Evolutionary conservation across 2,329 filamentous ascomycete genomes (phyloP).

Genomic region (Tympanopsis confertula): DNA sequence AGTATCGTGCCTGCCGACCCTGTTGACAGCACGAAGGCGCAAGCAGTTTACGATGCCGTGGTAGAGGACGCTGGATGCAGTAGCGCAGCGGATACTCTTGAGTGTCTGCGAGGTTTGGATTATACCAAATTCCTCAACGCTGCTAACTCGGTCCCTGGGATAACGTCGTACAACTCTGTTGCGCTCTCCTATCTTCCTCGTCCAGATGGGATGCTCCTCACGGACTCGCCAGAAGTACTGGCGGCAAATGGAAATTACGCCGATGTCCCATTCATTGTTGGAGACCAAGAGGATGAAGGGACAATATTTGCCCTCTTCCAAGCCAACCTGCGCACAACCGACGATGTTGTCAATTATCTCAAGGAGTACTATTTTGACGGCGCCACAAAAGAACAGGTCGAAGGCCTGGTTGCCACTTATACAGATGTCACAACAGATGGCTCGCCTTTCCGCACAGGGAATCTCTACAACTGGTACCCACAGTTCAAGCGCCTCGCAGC

Average conservation of each 20-base stretch:
- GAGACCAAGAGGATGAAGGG: slow-evolving; percentile 71
- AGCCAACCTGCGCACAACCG: slow-evolving; percentile 50
- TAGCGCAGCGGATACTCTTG: slow-evolving; percentile 40
- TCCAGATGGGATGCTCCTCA: slow-evolving; percentile 54
- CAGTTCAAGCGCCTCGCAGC: slow-evolving; percentile 69
- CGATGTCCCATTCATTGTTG: slow-evolving; percentile 52
- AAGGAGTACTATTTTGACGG: slow-evolving; percentile 43
- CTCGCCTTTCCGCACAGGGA: slow-evolving; percentile 59
- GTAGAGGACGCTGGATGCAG: slow-evolving; percentile 51
- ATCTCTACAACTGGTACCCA: slow-evolving; percentile 62
- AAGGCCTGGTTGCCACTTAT: slow-evolving; percentile 50
- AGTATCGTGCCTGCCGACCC: slow-evolving; percentile 47
- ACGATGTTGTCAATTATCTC: slow-evolving; percentile 51
- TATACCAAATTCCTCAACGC: slow-evolving; percentile 54
- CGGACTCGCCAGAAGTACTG: slow-evolving; percentile 50
- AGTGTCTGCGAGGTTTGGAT: slow-evolving; percentile 50
- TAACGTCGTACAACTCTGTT: slow-evolving; percentile 57
- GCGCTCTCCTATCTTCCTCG: slow-evolving; percentile 65
- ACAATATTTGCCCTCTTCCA: slow-evolving; percentile 65
- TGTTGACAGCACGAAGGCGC: slow-evolving; percentile 55
- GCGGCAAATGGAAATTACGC: slow-evolving; percentile 39
- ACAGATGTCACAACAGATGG: slow-evolving; percentile 41
- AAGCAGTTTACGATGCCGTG: slow-evolving; percentile 52
- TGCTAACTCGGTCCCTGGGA: slow-evolving; percentile 56
- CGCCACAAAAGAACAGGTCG: slow-evolving; percentile 37